Percentiles rank a stretch among this genome's conserved stretches.
These are phyloP conservation scores for Malus hybrid DNA, from an alignment of 331 rosid genomes.

Conservation along the genomic window DNA sequence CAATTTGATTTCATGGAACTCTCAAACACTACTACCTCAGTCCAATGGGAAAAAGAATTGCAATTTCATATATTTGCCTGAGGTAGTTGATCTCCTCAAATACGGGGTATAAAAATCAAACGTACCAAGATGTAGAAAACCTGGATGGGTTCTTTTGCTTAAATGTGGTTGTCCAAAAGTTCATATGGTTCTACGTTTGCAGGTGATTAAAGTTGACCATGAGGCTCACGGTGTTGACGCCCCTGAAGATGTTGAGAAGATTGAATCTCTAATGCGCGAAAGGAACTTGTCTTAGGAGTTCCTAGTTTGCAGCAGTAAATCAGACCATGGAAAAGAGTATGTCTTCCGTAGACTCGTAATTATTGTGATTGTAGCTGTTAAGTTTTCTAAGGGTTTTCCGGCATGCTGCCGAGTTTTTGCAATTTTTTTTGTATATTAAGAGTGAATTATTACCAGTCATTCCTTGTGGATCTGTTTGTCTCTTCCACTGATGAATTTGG, in stretches of 20 bases:
- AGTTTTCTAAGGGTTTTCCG: neutral
- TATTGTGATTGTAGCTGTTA: neutral
- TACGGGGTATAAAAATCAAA: neutral
- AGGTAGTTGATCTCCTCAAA: neutral
- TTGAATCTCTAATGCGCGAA: constrained; percentile 70
- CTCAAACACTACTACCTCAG: neutral
- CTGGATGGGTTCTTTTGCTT: neutral
- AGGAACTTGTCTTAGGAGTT: constrained; percentile 50
- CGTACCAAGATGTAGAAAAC: neutral
- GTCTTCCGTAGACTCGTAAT: neutral
- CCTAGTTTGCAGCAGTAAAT: neutral
- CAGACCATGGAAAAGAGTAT: neutral
- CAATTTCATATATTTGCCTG: neutral
- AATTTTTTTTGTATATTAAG: neutral
- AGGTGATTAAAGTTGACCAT: constrained; percentile 90
- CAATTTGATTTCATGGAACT: neutral
- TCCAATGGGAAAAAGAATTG: neutral
- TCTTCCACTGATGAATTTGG: neutral
- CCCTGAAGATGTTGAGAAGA: constrained; percentile 84
- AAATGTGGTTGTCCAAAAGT: neutral
- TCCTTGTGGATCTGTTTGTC: neutral
- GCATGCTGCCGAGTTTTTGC: neutral
- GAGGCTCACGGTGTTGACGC: constrained; percentile 93
- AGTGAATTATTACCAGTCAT: neutral
- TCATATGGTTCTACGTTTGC: neutral